A percentile compares a stretch with the other conserved stretches of the same genome.
Conservation (phyloP, 345 rosid genomes). For the Reutealis trisperma region DNA sequence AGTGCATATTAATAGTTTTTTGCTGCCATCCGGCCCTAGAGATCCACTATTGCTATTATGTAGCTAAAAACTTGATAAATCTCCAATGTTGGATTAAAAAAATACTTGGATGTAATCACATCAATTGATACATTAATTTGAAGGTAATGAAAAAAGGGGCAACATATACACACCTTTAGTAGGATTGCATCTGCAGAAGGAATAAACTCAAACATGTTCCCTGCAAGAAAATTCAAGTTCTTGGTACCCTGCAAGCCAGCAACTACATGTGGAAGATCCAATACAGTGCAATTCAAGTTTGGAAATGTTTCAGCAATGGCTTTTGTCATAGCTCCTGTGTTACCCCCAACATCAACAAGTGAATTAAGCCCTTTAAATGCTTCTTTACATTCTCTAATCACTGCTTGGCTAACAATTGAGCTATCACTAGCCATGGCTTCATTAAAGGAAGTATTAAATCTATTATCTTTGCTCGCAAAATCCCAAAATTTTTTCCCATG, state of each 20-base stretch:
- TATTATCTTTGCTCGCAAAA: not conserved
- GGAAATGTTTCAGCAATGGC: slow-evolving; percentile 18
- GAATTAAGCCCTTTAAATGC: slow-evolving; percentile 25
- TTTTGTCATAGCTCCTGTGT: slow-evolving; percentile 12
- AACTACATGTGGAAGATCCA: slow-evolving; percentile 31
- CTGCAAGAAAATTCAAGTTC: slow-evolving; percentile 34
- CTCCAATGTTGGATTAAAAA: too few species aligned
- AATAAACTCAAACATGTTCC: slow-evolving; percentile 39
- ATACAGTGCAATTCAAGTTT: slow-evolving; percentile 15
- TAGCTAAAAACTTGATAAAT: too few species aligned
- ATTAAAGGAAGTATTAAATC: slow-evolving; percentile 2
- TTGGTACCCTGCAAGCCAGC: slow-evolving; percentile 15
- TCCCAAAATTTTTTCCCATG: slow-evolving; percentile 25
- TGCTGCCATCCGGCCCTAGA: too few species aligned
- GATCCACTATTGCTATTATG: too few species aligned
- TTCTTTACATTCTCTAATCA: slow-evolving; percentile 14
- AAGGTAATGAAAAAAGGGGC: too few species aligned
- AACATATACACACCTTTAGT: slow-evolving; percentile 22
- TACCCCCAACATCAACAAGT: slow-evolving; percentile 29
- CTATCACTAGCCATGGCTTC: slow-evolving; percentile 38
- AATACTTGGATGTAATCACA: too few species aligned
- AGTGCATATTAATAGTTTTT: too few species aligned
- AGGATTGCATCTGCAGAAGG: slow-evolving; percentile 36
- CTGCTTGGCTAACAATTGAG: not conserved
- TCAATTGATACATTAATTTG: too few species aligned